Percentiles rank a stretch among this genome's conserved stretches.
Conservation (phyloP, 2,329 filamentous ascomycete genomes). For the Lachnellula subtilissima region DNA sequence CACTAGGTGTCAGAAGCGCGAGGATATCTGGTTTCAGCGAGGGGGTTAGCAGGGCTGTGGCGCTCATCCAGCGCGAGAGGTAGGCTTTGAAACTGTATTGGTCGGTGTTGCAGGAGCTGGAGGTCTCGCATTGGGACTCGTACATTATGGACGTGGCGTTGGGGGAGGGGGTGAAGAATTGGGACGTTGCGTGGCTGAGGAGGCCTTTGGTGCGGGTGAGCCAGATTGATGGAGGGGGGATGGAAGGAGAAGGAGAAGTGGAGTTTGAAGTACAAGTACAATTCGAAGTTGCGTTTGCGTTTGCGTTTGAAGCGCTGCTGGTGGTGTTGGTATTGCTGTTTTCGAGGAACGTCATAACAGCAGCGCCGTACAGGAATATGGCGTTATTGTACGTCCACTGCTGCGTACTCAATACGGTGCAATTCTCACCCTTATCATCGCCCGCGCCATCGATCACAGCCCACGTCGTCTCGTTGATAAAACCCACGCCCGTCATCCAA, state of each 20-base stretch:
- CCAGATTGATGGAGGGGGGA: constrained; percentile 26
- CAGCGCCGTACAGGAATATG: constrained; percentile 55
- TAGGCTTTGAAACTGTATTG: constrained; percentile 62
- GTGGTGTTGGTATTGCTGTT: neutral
- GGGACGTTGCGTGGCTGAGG: constrained; percentile 30
- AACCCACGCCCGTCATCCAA: constrained; percentile 54
- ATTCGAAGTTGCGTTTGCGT: constrained; percentile 27
- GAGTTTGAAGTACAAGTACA: constrained; percentile 1
- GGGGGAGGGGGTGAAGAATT: constrained; percentile 22
- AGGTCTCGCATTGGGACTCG: constrained; percentile 62
- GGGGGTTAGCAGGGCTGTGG: constrained; percentile 52
- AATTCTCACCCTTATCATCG: constrained; percentile 43
- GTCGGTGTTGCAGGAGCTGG: constrained; percentile 51
- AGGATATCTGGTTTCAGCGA: constrained; percentile 48
- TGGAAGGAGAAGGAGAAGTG: too few species aligned
- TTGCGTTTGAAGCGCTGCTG: constrained; percentile 19
- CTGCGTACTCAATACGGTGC: constrained; percentile 51
- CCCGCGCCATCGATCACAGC: constrained; percentile 53
- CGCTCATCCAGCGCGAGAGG: constrained; percentile 54
- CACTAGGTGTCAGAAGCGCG: constrained; percentile 48
- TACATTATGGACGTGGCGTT: constrained; percentile 39
- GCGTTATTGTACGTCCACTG: constrained; percentile 67
- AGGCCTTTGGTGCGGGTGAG: constrained; percentile 29
- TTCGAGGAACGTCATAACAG: constrained; percentile 29
- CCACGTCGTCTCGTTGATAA: constrained; percentile 50